Base-by-base conservation (phyloP, 768 basidiomycete genomes). In the Pleurotus salmoneostramineus region DNA sequence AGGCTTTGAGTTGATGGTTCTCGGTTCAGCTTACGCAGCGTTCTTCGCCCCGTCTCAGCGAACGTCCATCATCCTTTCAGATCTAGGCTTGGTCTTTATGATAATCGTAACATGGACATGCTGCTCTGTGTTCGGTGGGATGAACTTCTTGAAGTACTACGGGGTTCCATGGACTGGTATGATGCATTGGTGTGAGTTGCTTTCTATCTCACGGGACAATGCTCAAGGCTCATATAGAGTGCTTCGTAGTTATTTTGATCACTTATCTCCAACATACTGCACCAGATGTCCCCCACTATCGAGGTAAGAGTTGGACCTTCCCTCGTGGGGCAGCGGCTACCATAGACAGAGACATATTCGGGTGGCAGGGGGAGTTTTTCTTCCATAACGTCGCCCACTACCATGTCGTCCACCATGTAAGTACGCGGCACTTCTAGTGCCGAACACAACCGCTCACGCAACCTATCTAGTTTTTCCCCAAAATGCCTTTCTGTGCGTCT, bases 151-250 rank as follows among this genome's bases (percentile, higher is more conserved):
- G 62, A 81, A 80, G 62, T 77, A 74, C 63, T 83, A 82, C 64
- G 73, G 70, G 7, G 71, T 83, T 54, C 81, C 81, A 1, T 87
- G 83, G 83, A 72, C 86, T 54, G 61, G 63, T 47, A 82, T 85
- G 7, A 70, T 77, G 3, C 80, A 84, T 61, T 84, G 82, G 82
- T 81, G 79, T 80, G 69, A 11, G 51, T 54, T 50, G 77, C 66
- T 37, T 50, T 34, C 33, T 27, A 55, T 11, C 15, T 40, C 27
- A 21, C 17, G 8, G 35, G 8, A 1, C 21, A 3, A 37, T 54
- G 31, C 32, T 32, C 51, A 10, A 31, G 42, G n/a, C 35, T 36
- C 5, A 57, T 17, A 48, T 42, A 47, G 49, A 48, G 42, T 21
- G 35, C 36, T n/a, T 44, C 12, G 56, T 55, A 77, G 77, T 78